Evolutionary conservation across 1,284 basidiomycete genomes (phyloP), one percentile per base, ranked within the genome.

Genomic region (Ceratobasidium sp.): DNA sequence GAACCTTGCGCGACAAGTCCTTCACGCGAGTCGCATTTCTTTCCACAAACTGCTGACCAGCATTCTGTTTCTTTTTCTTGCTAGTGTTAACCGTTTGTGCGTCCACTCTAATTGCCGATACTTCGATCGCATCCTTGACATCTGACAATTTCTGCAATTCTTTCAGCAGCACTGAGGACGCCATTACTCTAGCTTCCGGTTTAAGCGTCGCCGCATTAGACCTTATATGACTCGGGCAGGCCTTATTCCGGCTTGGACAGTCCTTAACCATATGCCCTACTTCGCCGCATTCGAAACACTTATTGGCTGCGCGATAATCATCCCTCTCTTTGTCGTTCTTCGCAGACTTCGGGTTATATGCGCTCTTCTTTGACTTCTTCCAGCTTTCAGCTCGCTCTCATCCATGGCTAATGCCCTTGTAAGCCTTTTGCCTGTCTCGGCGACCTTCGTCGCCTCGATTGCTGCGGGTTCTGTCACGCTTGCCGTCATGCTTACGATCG

Each of bases 11-110:
- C 9, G 75, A 63, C 5, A 43, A 7, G 41, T 69, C 64, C 41
- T 55, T 69, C 3, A 61, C 41, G 21, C 41, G 23, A 8, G 38
- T 44, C 1, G 58, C 41, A 18, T 61, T 61, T 16, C 41, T 4
- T 26, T 61, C 58, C 0, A 83, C 67, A 0, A 78, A 75, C 9
- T 81, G 61, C 0, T 77, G 81, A 14, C 21, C 21, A 28, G 5
- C 18, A 8, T 5, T 18, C 21, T 23, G 11, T 26, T 54, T 23
- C 13, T 18, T 49, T 7, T 3, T 54, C 8, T 28, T 23, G 35
- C 7, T 23, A 18, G 9, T 11, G 8, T 6, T 26, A 26, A 26
- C 35, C 2, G 52, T 32, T 14, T 14, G 3, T 6, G 21, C 46
- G 18, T 55, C 52, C 3, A 55, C 14, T 26, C 16, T 18, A 16